Percentiles rank a stretch among this genome's conserved stretches.
Evolutionary conservation across 2,329 filamentous ascomycete genomes (phyloP).

Genomic region (Sporothrix mexicana): DNA sequence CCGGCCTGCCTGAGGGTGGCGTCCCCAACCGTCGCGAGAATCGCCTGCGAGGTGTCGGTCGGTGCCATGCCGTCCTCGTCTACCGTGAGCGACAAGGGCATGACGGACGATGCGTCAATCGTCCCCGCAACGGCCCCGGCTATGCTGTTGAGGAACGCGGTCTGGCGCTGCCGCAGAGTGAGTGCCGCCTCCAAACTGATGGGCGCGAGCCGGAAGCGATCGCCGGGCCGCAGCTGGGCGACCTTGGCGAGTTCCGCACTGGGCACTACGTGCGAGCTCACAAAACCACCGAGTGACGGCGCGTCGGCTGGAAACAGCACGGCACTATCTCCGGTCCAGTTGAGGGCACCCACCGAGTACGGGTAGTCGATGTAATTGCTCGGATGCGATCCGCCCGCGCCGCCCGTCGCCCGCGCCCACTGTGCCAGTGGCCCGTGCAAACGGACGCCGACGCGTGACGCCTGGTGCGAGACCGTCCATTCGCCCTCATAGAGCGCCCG

Average conservation of each 20-base stretch:
- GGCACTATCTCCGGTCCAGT: conserved; percentile 46
- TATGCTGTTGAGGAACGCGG: background rate
- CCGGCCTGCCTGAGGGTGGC: too few relatives aligned
- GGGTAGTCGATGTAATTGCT: conserved; percentile 31
- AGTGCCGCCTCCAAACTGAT: background rate
- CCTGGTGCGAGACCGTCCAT: conserved; percentile 32
- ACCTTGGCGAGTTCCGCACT: conserved; percentile 48
- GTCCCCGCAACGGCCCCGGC: background rate
- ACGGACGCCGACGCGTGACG: conserved; percentile 30
- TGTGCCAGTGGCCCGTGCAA: conserved; percentile 21
- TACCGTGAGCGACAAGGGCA: too few relatives aligned
- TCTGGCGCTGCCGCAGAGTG: background rate
- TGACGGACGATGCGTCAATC: too few relatives aligned
- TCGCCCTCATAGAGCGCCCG: too few relatives aligned
- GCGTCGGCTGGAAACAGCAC: conserved; percentile 46
- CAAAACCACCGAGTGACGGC: conserved; percentile 45
- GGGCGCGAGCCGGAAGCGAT: conserved; percentile 30
- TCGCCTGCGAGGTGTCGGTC: background rate
- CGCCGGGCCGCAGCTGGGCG: conserved; percentile 46
- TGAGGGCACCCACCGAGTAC: conserved; percentile 41
- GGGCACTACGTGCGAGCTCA: conserved; percentile 43
- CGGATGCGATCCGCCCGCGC: conserved; percentile 33
- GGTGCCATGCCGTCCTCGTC: background rate
- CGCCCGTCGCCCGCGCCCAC: conserved; percentile 30
- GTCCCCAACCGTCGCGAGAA: too few relatives aligned